Percentiles rank a stretch among this genome's conserved stretches.
Evolutionary conservation across 108 stramenopile genomes (phyloP).

Genomic region (Nitzschia inconspicua): DNA sequence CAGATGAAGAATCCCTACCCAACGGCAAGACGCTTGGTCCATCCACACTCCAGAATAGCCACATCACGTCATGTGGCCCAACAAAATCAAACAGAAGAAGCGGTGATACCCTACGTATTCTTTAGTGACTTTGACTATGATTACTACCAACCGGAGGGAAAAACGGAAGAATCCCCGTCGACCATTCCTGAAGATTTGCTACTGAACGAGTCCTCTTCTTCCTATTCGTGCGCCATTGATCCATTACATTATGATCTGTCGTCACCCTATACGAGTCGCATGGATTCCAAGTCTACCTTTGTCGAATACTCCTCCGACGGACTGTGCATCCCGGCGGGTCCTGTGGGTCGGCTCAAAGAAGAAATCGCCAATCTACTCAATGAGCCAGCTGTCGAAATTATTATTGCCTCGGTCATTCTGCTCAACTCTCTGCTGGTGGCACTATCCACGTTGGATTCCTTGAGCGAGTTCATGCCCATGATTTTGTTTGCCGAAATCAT

Average conservation of each 20-base stretch:
- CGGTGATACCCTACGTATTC: too few relatives aligned
- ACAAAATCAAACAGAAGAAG: too few relatives aligned
- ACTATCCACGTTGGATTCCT: conserved; percentile 18
- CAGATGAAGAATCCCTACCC: too few relatives aligned
- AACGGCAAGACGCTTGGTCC: too few relatives aligned
- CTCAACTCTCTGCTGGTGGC: conserved; percentile 21
- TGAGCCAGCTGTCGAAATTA: conserved; percentile 19
- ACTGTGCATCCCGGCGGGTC: conserved; percentile 18
- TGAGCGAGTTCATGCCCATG: conserved; percentile 27
- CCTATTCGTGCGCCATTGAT: conserved; percentile 14
- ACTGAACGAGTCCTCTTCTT: too few relatives aligned
- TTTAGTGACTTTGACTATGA: too few relatives aligned
- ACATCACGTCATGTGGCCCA: too few relatives aligned
- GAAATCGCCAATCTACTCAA: conserved; percentile 16
- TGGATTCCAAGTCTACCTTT: conserved; percentile 32
- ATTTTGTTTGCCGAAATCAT: conserved; percentile 42
- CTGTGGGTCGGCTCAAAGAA: conserved; percentile 28
- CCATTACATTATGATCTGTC: conserved; percentile 18
- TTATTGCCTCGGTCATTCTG: background rate
- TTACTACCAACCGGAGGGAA: too few relatives aligned
- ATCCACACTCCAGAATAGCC: too few relatives aligned
- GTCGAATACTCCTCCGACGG: conserved; percentile 25
- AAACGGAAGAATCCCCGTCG: too few relatives aligned
- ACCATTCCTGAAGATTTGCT: too few relatives aligned
- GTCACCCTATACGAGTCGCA: conserved; percentile 8